phyloP scores from a whole-genome alignment of 2,329 filamentous ascomycete genomes.

The Cladosporium sp. region DNA sequence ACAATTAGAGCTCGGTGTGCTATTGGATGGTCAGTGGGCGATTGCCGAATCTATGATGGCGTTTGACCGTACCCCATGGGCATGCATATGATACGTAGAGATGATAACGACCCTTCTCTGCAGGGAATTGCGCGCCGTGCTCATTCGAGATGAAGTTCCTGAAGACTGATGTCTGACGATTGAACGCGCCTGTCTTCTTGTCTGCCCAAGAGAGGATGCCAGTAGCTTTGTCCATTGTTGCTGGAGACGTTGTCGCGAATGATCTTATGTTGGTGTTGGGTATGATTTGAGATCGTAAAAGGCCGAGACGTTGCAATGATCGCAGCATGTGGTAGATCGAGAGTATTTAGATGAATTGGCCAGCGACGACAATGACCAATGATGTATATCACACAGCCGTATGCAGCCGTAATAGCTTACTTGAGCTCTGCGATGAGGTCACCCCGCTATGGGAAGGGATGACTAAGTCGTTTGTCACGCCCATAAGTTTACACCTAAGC shows the following conservation, averaged over 20 bases:
- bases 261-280: neutral
- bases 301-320: neutral
- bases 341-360: neutral
- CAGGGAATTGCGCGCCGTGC: constrained; percentile 68
- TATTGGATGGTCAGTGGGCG: constrained; percentile 28
- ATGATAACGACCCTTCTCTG: constrained; percentile 88
- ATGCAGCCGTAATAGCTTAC: neutral
- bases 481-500: too few relatives aligned
- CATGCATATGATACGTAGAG: constrained; percentile 93
- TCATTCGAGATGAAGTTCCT: constrained; percentile 73
- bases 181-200: constrained; percentile 78
- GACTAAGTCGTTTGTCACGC: constrained; percentile 2
- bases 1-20: constrained; percentile 85
- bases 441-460: neutral
- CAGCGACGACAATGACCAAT: neutral
- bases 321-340: constrained; percentile 1
- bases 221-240: constrained; percentile 7
- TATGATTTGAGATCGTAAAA: neutral
- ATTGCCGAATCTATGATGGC: neutral
- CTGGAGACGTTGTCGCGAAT: neutral
- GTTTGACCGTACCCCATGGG: constrained; percentile 63
- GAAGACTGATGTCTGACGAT: constrained; percentile 79
- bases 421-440: constrained; percentile 4
- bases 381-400: neutral
- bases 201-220: constrained; percentile 40